Conservation (phyloP, 2,329 filamentous ascomycete species). For the Xylaria hypoxylon region DNA sequence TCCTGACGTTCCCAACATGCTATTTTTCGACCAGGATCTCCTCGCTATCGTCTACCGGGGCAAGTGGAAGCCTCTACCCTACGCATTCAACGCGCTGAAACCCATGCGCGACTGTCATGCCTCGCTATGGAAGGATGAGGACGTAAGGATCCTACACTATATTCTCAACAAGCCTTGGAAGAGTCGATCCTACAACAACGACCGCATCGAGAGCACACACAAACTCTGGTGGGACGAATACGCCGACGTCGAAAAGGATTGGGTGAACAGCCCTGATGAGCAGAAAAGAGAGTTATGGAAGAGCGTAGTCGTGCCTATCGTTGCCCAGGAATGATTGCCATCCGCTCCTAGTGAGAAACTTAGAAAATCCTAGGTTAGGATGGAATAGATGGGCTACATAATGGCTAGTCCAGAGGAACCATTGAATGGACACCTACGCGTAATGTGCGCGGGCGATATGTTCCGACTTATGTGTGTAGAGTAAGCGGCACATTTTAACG, state of each 20-base stretch:
- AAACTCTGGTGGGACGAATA: slow-evolving; percentile 52
- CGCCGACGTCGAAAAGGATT: slow-evolving; percentile 47
- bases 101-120: slow-evolving; percentile 49
- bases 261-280: slow-evolving; percentile 44
- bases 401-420: neutral
- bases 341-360: neutral
- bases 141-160: slow-evolving; percentile 49
- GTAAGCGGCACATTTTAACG: slow-evolving; percentile 2
- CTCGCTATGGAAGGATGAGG: slow-evolving; percentile 44
- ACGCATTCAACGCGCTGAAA: slow-evolving; percentile 50
- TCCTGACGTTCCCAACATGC: slow-evolving; percentile 48
- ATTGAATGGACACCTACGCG: neutral
- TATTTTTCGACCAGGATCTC: slow-evolving; percentile 51
- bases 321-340: slow-evolving; percentile 49
- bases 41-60: slow-evolving; percentile 48
- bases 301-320: slow-evolving; percentile 50
- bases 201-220: slow-evolving; percentile 49
- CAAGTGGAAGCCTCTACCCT: slow-evolving; percentile 49
- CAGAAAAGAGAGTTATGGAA: slow-evolving; percentile 48
- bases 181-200: slow-evolving; percentile 43
- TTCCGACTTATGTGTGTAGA: slow-evolving; percentile 10
- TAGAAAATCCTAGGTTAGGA: neutral
- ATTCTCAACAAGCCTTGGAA: slow-evolving; percentile 51
- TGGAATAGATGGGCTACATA: neutral
- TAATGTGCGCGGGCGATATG: neutral